Percentiles rank a stretch among this genome's conserved stretches.
phyloP scores from a whole-genome alignment of 2,329 filamentous ascomycete species.

The Cryphonectria naterciae region DNA sequence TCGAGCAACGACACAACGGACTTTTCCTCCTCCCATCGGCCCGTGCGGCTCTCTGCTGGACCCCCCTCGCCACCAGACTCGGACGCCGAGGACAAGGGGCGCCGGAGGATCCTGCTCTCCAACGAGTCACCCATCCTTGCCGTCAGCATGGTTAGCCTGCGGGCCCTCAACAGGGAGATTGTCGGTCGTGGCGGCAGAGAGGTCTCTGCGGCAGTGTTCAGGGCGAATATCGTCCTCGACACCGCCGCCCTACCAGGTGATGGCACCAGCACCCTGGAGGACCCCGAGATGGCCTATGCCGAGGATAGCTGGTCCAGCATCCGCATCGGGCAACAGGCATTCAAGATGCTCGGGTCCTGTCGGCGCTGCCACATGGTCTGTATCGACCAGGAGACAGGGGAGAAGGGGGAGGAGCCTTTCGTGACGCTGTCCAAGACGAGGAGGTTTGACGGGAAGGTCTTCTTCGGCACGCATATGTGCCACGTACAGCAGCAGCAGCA shows the following conservation, averaged over 20 bases:
- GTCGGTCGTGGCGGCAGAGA: slow-evolving; percentile 62
- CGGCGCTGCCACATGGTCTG: slow-evolving; percentile 96
- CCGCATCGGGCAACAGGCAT: slow-evolving; percentile 65
- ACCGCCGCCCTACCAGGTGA: slow-evolving; percentile 28
- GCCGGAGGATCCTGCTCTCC: slow-evolving; percentile 72
- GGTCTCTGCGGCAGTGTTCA: slow-evolving; percentile 76
- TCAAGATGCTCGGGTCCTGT: slow-evolving; percentile 80
- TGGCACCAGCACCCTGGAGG: too few relatives aligned
- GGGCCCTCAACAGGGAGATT: slow-evolving; percentile 76
- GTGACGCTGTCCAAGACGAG: slow-evolving; percentile 86
- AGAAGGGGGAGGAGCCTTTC: slow-evolving; percentile 82
- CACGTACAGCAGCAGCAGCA: slow-evolving; percentile 40
- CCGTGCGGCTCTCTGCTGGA: slow-evolving; percentile 27
- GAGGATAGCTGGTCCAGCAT: slow-evolving; percentile 80
- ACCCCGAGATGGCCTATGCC: slow-evolving; percentile 61
- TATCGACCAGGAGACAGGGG: slow-evolving; percentile 81
- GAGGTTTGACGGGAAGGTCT: slow-evolving; percentile 80
- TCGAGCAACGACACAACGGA: slow-evolving; percentile 51
- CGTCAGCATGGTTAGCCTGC: slow-evolving; percentile 79
- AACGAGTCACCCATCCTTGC: slow-evolving; percentile 94
- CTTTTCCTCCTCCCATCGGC: background rate
- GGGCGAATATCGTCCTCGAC: slow-evolving; percentile 84
- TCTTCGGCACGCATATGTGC: slow-evolving; percentile 83
- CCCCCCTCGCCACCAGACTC: slow-evolving; percentile 62
- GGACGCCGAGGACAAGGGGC: slow-evolving; percentile 50